A percentile compares a stretch with the other conserved stretches of the same genome.
phyloP scores from a whole-genome alignment of 352 stramenopile genomes.

The Phytopythium kandeliae region DNA sequence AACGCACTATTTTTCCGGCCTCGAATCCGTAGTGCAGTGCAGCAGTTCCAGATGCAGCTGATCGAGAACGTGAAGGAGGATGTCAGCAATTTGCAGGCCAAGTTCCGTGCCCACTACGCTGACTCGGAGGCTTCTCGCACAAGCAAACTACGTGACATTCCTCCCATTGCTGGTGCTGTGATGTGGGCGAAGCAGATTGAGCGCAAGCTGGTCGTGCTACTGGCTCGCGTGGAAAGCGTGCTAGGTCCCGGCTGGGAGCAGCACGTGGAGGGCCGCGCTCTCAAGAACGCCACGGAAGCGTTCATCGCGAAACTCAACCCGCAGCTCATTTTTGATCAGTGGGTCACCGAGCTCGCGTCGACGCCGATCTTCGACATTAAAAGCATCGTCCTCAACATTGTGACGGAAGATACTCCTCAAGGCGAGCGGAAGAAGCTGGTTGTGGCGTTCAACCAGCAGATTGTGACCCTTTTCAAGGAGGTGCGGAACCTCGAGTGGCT shows the following conservation, averaged over 20 bases:
- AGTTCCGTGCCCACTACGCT: constrained; percentile 94
- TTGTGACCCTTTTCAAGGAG: constrained; percentile 98
- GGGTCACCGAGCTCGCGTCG: constrained; percentile 90
- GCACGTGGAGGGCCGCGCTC: constrained; percentile 93
- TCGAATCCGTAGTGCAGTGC: constrained; percentile 93
- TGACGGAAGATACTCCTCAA: constrained; percentile 69
- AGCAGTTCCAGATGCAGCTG: constrained; percentile 98
- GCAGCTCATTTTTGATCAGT: constrained; percentile 93
- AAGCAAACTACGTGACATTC: constrained; percentile 95
- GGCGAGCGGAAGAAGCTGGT: constrained; percentile 75
- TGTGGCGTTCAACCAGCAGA: constrained; percentile 96
- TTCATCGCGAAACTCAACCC: constrained; percentile 87
- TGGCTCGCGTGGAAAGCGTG: constrained; percentile 96
- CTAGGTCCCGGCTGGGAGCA: constrained; percentile 97
- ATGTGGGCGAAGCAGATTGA: constrained; percentile 99
- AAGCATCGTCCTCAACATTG: constrained; percentile 89
- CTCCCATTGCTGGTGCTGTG: constrained; percentile 96
- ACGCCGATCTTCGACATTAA: constrained; percentile 91
- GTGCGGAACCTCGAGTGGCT: constrained; percentile 98
- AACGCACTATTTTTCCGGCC: constrained; percentile 97
- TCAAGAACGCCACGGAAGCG: constrained; percentile 89
- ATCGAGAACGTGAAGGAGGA: constrained; percentile 98
- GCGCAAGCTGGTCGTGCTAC: constrained; percentile 95
- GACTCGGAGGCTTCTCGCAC: constrained; percentile 94
- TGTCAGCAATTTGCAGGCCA: constrained; percentile 95